Evolutionary conservation across 2,329 filamentous ascomycete species (phyloP).

Genomic region (Periconia macrospinosa): DNA sequence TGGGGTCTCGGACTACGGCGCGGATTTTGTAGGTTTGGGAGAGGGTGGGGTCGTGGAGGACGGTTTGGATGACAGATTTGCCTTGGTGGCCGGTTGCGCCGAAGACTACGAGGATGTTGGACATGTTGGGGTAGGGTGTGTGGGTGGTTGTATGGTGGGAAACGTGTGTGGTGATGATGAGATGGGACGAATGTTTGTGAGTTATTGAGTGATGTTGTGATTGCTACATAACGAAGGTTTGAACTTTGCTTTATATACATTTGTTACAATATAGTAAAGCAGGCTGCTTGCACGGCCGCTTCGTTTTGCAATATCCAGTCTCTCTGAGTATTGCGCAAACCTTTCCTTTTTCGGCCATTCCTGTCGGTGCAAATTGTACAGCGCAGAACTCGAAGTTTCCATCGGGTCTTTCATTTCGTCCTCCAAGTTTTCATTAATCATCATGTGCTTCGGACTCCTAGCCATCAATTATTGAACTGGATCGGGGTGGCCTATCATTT

Average conservation of each 20-base stretch:
- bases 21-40: constrained; percentile 53
- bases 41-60: constrained; percentile 50
- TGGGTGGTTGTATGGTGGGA: constrained; percentile 2
- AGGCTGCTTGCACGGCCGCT: background rate
- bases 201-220: background rate
- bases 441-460: no score
- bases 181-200: background rate
- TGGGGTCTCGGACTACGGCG: constrained; percentile 53
- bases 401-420: no score
- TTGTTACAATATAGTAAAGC: background rate
- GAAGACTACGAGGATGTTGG: constrained; percentile 45
- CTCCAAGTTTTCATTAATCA: no score
- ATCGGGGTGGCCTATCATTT: no score
- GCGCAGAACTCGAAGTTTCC: background rate
- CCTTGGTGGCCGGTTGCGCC: constrained; percentile 59
- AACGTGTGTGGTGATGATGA: background rate
- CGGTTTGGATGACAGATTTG: constrained; percentile 49
- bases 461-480: no score
- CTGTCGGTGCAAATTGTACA: background rate
- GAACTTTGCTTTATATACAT: background rate
- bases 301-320: background rate
- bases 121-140: constrained; percentile 9
- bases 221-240: background rate
- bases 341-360: background rate
- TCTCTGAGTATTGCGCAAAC: background rate